Evolutionary conservation across 345 rosid species (phyloP).

Genomic region (Aethionema arabicum): DNA sequence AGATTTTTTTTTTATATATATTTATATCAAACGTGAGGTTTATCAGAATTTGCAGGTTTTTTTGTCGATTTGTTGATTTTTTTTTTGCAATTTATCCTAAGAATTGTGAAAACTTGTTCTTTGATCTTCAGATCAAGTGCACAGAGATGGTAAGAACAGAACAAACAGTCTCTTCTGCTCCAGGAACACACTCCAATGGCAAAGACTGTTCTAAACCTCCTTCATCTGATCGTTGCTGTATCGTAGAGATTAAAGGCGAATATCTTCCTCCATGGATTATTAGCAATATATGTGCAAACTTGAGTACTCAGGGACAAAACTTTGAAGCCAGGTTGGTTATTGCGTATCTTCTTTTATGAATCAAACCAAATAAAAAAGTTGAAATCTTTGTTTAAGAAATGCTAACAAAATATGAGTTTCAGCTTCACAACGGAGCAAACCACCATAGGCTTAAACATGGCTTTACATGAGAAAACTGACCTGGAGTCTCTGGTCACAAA

Average conservation of each 20-base stretch:
- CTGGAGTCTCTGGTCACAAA: constrained; percentile 31
- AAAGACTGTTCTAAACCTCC: constrained; percentile 31
- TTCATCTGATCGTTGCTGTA: constrained; percentile 40
- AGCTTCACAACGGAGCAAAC: constrained; percentile 73
- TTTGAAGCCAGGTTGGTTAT: constrained; percentile 73
- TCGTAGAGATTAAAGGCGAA: constrained; percentile 65
- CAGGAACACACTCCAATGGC: constrained; percentile 28
- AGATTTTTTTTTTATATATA: no score
- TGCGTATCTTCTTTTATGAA: not conserved
- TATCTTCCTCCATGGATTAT: constrained; percentile 88
- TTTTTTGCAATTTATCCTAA: constrained; percentile 8
- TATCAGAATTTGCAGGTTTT: no score
- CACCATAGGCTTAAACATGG: constrained; percentile 74
- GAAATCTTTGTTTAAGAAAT: constrained; percentile 4
- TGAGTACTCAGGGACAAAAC: constrained; percentile 53
- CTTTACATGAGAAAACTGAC: constrained; percentile 44
- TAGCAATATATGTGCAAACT: constrained; percentile 56
- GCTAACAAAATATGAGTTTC: constrained; percentile 29
- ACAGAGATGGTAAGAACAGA: constrained; percentile 55
- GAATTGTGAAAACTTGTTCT: constrained; percentile 7
- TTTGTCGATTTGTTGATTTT: not conserved
- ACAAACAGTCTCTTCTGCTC: constrained; percentile 31
- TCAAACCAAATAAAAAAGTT: not conserved
- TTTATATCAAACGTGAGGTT: no score
- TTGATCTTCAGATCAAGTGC: constrained; percentile 70